Evolutionary conservation across 371 early-diverging fungal species (phyloP).

Genomic region (Mucor indicus): DNA sequence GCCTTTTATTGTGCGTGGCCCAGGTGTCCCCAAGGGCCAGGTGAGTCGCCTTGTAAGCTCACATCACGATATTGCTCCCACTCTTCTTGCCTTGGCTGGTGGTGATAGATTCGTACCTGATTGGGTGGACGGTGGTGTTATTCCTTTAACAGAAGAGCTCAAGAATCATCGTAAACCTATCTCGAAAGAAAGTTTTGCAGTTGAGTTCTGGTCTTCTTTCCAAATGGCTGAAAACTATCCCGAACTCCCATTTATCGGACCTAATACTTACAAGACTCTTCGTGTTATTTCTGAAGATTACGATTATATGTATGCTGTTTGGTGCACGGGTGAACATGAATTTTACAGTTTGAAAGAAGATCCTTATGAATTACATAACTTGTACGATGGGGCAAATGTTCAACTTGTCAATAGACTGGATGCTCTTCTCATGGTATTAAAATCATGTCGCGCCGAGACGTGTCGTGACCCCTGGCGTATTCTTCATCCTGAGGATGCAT

Average conservation of each 20-base stretch:
- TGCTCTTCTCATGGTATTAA: constrained; percentile 54
- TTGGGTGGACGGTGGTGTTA: constrained; percentile 54
- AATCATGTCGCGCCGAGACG: constrained; percentile 52
- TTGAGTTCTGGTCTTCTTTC: constrained; percentile 54
- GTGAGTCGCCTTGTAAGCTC: constrained; percentile 46
- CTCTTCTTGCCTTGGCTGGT: constrained; percentile 55
- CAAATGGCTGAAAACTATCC: constrained; percentile 32
- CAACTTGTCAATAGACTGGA: constrained; percentile 53
- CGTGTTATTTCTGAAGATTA: constrained; percentile 53
- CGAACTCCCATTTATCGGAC: neutral
- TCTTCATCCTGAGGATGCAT: constrained; percentile 35
- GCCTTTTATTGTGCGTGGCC: constrained; percentile 64
- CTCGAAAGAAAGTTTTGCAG: constrained; percentile 54
- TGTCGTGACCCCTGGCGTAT: constrained; percentile 63
- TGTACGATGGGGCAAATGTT: constrained; percentile 21
- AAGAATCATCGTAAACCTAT: constrained; percentile 35
- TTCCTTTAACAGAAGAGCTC: constrained; percentile 45
- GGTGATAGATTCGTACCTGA: constrained; percentile 33
- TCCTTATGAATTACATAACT: constrained; percentile 57
- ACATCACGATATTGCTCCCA: constrained; percentile 62
- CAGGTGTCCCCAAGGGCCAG: constrained; percentile 51
- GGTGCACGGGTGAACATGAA: constrained; percentile 68
- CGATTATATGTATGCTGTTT: constrained; percentile 56
- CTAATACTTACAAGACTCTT: constrained; percentile 60
- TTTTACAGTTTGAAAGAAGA: constrained; percentile 56